Base-by-base conservation (phyloP, 2,329 filamentous ascomycete species). In the Cadophora sp. region DNA sequence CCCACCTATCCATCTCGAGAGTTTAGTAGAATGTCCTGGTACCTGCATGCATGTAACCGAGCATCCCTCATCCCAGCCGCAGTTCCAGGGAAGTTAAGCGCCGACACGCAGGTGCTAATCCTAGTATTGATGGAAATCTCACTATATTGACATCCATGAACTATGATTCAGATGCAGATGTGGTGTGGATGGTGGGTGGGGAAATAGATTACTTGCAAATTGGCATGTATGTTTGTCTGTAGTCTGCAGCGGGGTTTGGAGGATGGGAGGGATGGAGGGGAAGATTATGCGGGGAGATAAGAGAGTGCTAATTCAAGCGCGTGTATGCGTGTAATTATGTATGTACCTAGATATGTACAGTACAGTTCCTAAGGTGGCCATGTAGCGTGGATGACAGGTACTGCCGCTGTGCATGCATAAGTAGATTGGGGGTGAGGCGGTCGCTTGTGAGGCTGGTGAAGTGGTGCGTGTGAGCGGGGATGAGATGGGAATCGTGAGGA, bases 271-370 rank as follows among this genome's bases (percentile, higher is more conserved):
- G 36, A 39, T 13, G 50, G 18, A 33, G 16, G 27, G 24, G 50
- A 18, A 18, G 41, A 51, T 51, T n/a, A 53, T 33, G 50, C 50
- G 24, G 50, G 24, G 50, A 53, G 24, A 53, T 33, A 53, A 53
- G 24, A n/a, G n/a, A 33, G 24, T 53, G 50, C 50, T 53, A 53
- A 53, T 53, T 53, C 24, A 33, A 53, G 50, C 50, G 50, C 50
- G 50, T 53, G 50, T 53, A 53, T 51, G 22, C 48, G 36, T 9
- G 36, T 39, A 9, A 51, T 22, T 16, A 30, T 30, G 27, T 30
- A 4, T 30, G 27, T 30, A 30, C 27, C 6, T 30, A 30, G 3
- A 6, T 30, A 4, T 30, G 27, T 30, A 30, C 27, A 4, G 3
- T 30, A 30, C 27, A 30, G 27, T 30, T 4, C 14, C 5, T 51